phyloP scores from a whole-genome alignment of 2,329 filamentous ascomycete species.

The Trichoderma hamatum region DNA sequence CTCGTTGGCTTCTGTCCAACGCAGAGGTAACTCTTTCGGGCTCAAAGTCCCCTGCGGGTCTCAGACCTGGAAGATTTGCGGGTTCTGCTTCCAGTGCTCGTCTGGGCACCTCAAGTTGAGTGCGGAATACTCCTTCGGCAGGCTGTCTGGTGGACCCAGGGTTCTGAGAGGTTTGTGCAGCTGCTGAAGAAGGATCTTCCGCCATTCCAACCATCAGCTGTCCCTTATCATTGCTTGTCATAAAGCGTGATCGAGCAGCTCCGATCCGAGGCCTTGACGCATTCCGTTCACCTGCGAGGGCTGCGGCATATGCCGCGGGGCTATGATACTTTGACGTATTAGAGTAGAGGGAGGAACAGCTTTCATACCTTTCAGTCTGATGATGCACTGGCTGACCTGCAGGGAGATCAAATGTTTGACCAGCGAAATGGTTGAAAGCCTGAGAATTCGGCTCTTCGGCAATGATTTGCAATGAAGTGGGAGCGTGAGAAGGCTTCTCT shows the following conservation, averaged over 20 bases:
- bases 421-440: neutral
- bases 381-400: neutral
- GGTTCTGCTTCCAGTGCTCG: constrained; percentile 16
- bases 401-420: neutral
- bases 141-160: neutral
- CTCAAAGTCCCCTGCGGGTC: neutral
- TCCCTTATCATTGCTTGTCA: constrained; percentile 22
- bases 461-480: neutral
- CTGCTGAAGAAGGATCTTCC: constrained; percentile 1
- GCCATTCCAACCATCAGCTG: constrained; percentile 22
- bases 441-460: neutral
- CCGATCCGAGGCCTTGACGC: constrained; percentile 17
- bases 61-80: neutral
- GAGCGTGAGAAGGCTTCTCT: neutral
- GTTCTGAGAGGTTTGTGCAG: constrained; percentile 8
- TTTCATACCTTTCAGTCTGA: constrained; percentile 13
- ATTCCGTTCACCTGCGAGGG: neutral
- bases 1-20: constrained; percentile 11
- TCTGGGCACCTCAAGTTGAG: constrained; percentile 1
- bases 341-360: neutral
- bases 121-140: neutral
- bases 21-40: neutral
- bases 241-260: constrained; percentile 20
- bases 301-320: neutral
- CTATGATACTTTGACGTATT: neutral